phyloP scores from a whole-genome alignment of 1,139 yeast genomes.

The Yamadazyma triangularis region DNA sequence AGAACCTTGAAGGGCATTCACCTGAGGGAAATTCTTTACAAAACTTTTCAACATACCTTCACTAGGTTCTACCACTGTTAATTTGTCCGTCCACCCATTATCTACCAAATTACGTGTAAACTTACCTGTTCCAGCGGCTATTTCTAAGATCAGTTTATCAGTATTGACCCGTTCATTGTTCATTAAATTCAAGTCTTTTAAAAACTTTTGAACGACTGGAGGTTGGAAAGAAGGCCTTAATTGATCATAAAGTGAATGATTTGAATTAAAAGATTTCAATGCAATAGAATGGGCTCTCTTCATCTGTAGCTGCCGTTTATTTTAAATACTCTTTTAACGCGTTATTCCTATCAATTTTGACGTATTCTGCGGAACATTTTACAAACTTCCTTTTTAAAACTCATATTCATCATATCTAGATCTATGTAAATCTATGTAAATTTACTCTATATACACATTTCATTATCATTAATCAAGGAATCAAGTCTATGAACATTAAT shows the following conservation, averaged over 20 bases:
- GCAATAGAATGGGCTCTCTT: constrained; percentile 31
- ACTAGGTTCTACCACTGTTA: constrained; percentile 55
- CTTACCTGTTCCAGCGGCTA: constrained; percentile 67
- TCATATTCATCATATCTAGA: neutral
- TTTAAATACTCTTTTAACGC: neutral
- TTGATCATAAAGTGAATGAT: constrained; percentile 50
- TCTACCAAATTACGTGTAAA: constrained; percentile 47
- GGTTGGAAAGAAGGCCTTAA: constrained; percentile 54
- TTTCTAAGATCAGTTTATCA: constrained; percentile 40
- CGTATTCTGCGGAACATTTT: neutral
- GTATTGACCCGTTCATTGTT: constrained; percentile 12
- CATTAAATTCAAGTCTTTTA: constrained; percentile 31
- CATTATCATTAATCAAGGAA: constrained; percentile 1
- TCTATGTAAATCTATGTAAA: neutral
- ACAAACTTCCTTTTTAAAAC: no score
- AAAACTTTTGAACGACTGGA: constrained; percentile 44
- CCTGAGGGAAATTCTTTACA: constrained; percentile 41
- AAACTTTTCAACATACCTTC: constrained; percentile 55
- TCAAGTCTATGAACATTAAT: constrained; percentile 14
- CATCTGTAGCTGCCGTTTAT: neutral
- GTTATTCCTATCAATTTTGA: neutral
- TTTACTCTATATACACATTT: neutral
- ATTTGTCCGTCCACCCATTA: constrained; percentile 34
- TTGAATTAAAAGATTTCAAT: constrained; percentile 45
- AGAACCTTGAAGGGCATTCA: constrained; percentile 37